These are phyloP conservation scores for Beta vulgaris DNA, from an alignment of 148 eudicot species.

Conservation along the genomic window DNA sequence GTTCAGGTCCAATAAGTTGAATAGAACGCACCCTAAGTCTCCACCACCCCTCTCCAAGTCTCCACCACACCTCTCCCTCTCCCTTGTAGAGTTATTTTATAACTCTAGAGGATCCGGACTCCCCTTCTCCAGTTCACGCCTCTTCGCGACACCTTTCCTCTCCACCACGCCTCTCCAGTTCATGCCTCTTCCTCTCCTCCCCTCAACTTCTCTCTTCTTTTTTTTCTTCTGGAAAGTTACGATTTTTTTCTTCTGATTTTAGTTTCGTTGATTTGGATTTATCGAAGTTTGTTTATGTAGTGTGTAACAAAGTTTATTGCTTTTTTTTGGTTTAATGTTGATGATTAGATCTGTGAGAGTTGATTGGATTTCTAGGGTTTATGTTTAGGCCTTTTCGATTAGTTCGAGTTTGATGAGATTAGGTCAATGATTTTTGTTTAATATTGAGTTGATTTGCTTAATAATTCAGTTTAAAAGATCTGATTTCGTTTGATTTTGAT, in stretches of 20 bases:
- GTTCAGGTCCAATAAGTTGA: too few relatives aligned
- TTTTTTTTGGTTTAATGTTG: background rate
- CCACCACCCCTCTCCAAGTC: too few relatives aligned
- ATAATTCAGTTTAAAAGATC: background rate
- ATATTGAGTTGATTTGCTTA: background rate
- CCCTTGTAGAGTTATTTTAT: too few relatives aligned
- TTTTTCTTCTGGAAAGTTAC: background rate
- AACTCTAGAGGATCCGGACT: too few relatives aligned
- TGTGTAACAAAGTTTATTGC: background rate
- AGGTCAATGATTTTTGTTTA: background rate
- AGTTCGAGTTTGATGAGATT: background rate
- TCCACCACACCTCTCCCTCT: too few relatives aligned
- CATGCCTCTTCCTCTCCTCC: too few relatives aligned
- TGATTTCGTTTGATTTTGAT: background rate
- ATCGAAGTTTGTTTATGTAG: background rate
- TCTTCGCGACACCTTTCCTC: too few relatives aligned
- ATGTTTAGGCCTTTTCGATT: background rate
- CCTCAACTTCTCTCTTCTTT: background rate
- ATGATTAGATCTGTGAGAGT: background rate
- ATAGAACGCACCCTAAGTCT: too few relatives aligned
- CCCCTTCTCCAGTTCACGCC: too few relatives aligned
- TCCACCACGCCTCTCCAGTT: too few relatives aligned
- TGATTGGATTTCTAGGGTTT: background rate
- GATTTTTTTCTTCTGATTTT: background rate
- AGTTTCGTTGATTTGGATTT: background rate